phyloP scores from a whole-genome alignment of 805 yeast genomes.

The Lipomyces orientalis region DNA sequence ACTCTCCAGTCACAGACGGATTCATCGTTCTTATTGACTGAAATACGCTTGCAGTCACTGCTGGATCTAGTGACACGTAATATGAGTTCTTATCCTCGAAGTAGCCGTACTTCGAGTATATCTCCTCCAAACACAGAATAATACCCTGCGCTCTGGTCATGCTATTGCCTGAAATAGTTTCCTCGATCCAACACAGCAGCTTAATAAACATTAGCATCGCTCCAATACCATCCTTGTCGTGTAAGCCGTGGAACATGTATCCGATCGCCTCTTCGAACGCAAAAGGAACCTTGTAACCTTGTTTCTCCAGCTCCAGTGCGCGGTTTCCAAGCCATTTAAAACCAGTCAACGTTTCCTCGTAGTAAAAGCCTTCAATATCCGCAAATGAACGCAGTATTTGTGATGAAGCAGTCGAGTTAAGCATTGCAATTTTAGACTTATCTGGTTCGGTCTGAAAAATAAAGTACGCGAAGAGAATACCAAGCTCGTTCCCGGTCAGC shows the following conservation, averaged over 20 bases:
- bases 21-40: conserved; percentile 52
- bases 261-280: conserved; percentile 97
- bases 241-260: conserved; percentile 81
- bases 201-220: conserved; percentile 80
- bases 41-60: conserved; percentile 62
- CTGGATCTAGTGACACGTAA: conserved; percentile 65
- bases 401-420: conserved; percentile 92
- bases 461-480: conserved; percentile 78
- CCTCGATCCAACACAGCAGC: conserved; percentile 50
- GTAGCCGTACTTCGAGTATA: conserved; percentile 73
- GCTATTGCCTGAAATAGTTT: conserved; percentile 15
- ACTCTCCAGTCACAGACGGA: conserved; percentile 29
- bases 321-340: conserved; percentile 97
- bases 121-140: conserved; percentile 52
- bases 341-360: conserved; percentile 87
- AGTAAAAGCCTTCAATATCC: conserved; percentile 60
- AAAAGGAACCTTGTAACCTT: conserved; percentile 78
- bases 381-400: conserved; percentile 79
- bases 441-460: conserved; percentile 40
- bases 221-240: conserved; percentile 91
- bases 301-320: conserved; percentile 69
- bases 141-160: conserved; percentile 31
- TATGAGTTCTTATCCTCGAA: conserved; percentile 88
- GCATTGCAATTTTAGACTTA: conserved; percentile 54
- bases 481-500: conserved; percentile 89